Evolutionary conservation across 2,329 filamentous ascomycete species (phyloP).

Genomic region (Laburnicola sp.): DNA sequence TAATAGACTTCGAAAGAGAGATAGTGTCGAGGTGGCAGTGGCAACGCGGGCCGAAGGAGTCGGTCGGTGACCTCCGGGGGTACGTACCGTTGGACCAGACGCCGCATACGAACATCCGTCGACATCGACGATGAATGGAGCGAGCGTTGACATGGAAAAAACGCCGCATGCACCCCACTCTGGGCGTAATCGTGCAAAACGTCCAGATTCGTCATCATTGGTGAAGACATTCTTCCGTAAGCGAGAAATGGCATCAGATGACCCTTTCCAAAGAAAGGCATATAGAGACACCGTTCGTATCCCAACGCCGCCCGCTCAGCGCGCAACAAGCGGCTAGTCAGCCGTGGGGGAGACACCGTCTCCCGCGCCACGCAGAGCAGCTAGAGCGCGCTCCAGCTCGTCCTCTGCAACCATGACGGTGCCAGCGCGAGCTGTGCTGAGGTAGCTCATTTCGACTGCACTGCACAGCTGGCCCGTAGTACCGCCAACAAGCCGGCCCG

Average conservation of each 20-base stretch:
- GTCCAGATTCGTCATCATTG: slow-evolving; percentile 5
- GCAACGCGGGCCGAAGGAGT: too few relatives aligned
- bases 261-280: slow-evolving; percentile 1
- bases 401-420: slow-evolving; percentile 82
- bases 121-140: not conserved
- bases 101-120: too few relatives aligned
- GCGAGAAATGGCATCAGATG: not conserved
- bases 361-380: slow-evolving; percentile 60
- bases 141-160: not conserved
- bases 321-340: slow-evolving; percentile 20
- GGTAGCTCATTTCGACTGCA: slow-evolving; percentile 78
- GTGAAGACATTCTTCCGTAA: slow-evolving; percentile 10
- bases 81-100: too few relatives aligned
- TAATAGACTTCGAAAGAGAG: too few relatives aligned
- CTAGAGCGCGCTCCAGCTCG: slow-evolving; percentile 73
- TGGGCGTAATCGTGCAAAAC: not conserved
- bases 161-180: slow-evolving; percentile 8
- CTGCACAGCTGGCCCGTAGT: slow-evolving; percentile 51
- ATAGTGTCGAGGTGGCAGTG: too few relatives aligned
- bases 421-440: slow-evolving; percentile 85
- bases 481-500: slow-evolving; percentile 76
- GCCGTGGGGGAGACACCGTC: slow-evolving; percentile 30
- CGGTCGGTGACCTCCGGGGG: too few relatives aligned
- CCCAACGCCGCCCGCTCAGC: slow-evolving; percentile 7
- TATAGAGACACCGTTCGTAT: slow-evolving; percentile 7